Percentiles rank a stretch among this genome's conserved stretches.
phyloP scores from a whole-genome alignment of 768 basidiomycete species.

The Leccinum fibrillosum region DNA sequence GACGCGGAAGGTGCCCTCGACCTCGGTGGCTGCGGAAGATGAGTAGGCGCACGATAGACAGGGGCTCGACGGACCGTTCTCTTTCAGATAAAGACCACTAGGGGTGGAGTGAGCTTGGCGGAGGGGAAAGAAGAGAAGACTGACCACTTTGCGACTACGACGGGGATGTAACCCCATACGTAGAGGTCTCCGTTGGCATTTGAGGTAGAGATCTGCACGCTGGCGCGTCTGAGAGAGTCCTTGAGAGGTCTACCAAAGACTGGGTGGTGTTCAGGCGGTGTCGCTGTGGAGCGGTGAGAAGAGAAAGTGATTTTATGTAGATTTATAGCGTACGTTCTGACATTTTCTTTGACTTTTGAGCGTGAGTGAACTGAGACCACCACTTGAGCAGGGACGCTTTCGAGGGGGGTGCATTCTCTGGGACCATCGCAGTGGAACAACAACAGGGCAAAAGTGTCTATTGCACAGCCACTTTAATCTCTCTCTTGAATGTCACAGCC shows the following conservation, averaged over 20 bases:
- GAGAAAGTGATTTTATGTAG: conserved; percentile 33
- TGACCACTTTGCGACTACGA: conserved; percentile 96
- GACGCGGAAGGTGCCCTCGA: conserved; percentile 91
- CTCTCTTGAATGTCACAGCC: neutral
- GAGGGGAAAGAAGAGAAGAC: conserved; percentile 20
- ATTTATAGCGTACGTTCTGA: conserved; percentile 29
- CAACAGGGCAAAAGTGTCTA: neutral
- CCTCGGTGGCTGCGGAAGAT: conserved; percentile 66
- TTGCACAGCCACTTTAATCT: conserved; percentile 20
- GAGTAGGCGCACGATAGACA: neutral
- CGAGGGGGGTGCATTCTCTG: conserved; percentile 37
- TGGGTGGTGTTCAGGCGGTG: conserved; percentile 39
- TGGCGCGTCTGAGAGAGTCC: conserved; percentile 82
- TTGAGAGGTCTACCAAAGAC: conserved; percentile 87
- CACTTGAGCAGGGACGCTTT: conserved; percentile 71
- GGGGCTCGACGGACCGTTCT: conserved; percentile 59
- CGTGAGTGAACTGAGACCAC: conserved; percentile 75
- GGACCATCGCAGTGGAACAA: conserved; percentile 21
- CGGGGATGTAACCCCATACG: conserved; percentile 93
- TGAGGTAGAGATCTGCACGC: conserved; percentile 91
- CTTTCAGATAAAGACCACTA: conserved; percentile 92
- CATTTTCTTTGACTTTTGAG: conserved; percentile 60
- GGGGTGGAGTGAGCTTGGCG: conserved; percentile 4
- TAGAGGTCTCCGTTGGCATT: conserved; percentile 79
- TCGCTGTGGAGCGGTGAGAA: conserved; percentile 9